phyloP scores from a whole-genome alignment of 257 asterid genomes.

The Linderniella brevidens region DNA sequence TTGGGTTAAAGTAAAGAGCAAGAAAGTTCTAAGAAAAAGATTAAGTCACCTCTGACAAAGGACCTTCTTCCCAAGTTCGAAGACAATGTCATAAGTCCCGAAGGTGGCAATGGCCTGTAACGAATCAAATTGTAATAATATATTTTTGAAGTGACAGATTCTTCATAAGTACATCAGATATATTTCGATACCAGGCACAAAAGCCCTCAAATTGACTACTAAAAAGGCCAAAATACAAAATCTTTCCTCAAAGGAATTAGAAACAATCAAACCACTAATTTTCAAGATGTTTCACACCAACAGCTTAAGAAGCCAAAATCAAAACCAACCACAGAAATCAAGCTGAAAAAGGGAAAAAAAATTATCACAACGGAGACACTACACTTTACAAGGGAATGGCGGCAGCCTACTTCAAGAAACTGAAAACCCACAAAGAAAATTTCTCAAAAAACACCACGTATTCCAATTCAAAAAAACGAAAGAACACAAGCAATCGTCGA shows the following conservation, averaged over 20 bases:
- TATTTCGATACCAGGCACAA: neutral
- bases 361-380: too few species aligned
- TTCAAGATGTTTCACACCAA: too few species aligned
- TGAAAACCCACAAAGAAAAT: neutral
- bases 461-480: neutral
- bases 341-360: too few species aligned
- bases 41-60: constrained; percentile 56
- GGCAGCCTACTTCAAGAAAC: too few species aligned
- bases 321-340: too few species aligned
- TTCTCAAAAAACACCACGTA: neutral
- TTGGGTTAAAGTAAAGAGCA: constrained; percentile 7
- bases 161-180: neutral
- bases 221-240: too few species aligned
- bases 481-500: constrained; percentile 2
- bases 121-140: too few species aligned
- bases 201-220: too few species aligned
- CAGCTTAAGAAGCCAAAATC: too few species aligned
- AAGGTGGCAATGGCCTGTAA: constrained; percentile 74
- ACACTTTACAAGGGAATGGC: too few species aligned
- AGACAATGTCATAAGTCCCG: constrained; percentile 78
- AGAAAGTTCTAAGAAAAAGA: constrained; percentile 3
- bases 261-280: too few species aligned
- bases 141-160: constrained; percentile 12
- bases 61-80: constrained; percentile 85
- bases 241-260: too few species aligned